A percentile compares a stretch with the other conserved stretches of the same genome.
These are phyloP conservation scores for Cadophora sp. DNA, from an alignment of 2,329 filamentous ascomycete genomes.

Conservation along the genomic window DNA sequence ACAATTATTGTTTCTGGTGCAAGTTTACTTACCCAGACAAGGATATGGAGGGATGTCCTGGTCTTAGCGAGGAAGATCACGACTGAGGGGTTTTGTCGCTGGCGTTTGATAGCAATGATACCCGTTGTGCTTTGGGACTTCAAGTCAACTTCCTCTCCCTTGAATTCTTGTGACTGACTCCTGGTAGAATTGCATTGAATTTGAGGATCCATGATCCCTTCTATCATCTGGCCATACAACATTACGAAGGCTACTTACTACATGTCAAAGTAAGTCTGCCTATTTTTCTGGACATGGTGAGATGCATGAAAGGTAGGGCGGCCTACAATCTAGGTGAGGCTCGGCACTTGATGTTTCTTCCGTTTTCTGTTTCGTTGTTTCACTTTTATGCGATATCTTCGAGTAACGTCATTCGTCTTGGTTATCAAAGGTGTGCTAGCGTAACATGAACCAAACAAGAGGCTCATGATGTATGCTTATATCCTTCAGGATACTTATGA, in stretches of 20 bases:
- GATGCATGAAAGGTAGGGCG: too few relatives aligned
- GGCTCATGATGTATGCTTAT: too few relatives aligned
- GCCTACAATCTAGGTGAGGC: too few relatives aligned
- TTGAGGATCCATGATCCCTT: not conserved
- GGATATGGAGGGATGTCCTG: conserved; percentile 87
- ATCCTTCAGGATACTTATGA: too few relatives aligned
- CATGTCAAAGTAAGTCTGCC: too few relatives aligned
- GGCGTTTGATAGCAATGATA: conserved; percentile 39
- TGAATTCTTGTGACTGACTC: conserved; percentile 7
- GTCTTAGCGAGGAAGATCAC: conserved; percentile 83
- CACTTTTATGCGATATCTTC: too few relatives aligned
- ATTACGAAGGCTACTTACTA: not conserved
- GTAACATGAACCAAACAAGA: too few relatives aligned
- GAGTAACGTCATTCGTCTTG: too few relatives aligned
- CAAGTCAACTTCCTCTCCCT: not conserved
- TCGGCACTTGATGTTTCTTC: too few relatives aligned
- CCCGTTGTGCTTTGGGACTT: conserved; percentile 29
- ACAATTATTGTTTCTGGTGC: conserved; percentile 96
- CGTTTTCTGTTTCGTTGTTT: too few relatives aligned
- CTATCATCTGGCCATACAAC: not conserved
- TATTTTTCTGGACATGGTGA: too few relatives aligned
- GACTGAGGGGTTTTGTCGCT: conserved; percentile 50
- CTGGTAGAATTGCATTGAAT: conserved; percentile 4
- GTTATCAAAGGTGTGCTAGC: too few relatives aligned
- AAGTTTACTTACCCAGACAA: conserved; percentile 80